A percentile compares a stretch with the other conserved stretches of the same genome.
These are phyloP conservation scores for Fraxinus xanthoxyloides DNA, from an alignment of 305 asterid species.

Conservation along the genomic window DNA sequence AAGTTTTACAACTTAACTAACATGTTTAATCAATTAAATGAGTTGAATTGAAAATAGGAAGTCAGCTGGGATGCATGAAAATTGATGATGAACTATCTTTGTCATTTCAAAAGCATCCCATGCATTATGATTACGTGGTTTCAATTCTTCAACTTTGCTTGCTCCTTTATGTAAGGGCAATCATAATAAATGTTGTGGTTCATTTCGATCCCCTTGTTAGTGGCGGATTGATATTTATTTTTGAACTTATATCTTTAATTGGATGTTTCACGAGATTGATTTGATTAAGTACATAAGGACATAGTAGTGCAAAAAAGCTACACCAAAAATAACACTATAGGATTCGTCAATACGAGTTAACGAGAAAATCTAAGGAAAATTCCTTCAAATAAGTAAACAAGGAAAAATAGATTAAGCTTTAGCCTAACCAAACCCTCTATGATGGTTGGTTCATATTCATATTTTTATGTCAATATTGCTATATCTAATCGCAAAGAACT, in stretches of 20 bases:
- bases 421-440: not conserved
- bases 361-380: not conserved
- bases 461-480: not conserved
- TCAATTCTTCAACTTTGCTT: conserved; percentile 34
- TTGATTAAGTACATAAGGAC: not conserved
- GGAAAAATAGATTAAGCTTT: not conserved
- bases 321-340: not conserved
- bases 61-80: conserved; percentile 21
- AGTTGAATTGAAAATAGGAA: conserved; percentile 4
- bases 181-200: conserved; percentile 1
- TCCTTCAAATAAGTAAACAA: not conserved
- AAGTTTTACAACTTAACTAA: not conserved
- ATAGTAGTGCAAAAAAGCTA: not conserved
- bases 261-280: not conserved
- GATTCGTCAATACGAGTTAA: not conserved
- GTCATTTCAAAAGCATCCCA: conserved; percentile 39
- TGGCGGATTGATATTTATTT: not conserved
- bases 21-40: not conserved
- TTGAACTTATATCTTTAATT: not conserved
- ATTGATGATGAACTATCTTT: conserved; percentile 26
- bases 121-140: conserved; percentile 51
- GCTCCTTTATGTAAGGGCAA: conserved; percentile 19
- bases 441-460: not conserved
- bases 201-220: not conserved
- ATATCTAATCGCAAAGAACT: not conserved